Conservation (phyloP, 257 asterid species). For the Ocimum tenuiflorum region DNA sequence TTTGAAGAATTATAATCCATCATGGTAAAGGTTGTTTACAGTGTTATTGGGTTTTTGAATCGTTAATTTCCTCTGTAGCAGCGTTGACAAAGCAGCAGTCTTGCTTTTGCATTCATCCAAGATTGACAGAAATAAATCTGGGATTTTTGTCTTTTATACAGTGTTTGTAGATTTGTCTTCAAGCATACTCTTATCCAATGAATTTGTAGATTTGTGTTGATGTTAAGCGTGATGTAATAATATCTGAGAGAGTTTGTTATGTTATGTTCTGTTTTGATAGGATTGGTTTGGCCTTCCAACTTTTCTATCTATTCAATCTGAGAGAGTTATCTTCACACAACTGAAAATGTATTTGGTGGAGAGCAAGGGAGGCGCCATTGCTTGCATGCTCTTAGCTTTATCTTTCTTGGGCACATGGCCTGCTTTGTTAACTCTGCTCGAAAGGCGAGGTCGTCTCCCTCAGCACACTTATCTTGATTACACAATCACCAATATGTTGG, state of each 20-base stretch:
- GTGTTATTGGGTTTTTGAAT: background rate
- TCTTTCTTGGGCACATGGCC: conserved; percentile 97
- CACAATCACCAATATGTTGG: conserved; percentile 72
- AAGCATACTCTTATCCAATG: background rate
- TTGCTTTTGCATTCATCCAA: background rate
- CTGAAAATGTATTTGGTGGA: conserved; percentile 77
- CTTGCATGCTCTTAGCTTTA: conserved; percentile 69
- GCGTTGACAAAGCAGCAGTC: background rate
- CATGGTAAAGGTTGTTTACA: conserved; percentile 7
- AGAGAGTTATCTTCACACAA: conserved; percentile 8
- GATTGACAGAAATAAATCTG: background rate
- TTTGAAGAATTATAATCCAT: background rate
- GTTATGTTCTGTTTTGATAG: conserved; percentile 23
- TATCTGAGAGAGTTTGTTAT: background rate
- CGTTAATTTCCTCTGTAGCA: background rate
- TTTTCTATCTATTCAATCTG: conserved; percentile 17
- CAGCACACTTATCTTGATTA: conserved; percentile 94
- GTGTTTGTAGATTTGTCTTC: background rate
- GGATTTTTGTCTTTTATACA: background rate
- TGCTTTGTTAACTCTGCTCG: conserved; percentile 72
- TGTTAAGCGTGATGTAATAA: background rate
- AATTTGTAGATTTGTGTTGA: background rate
- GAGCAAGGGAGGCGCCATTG: conserved; percentile 94
- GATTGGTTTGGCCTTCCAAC: conserved; percentile 28
- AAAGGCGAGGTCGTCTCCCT: conserved; percentile 92